Base-by-base conservation (phyloP, 2,329 filamentous ascomycete species). In the Penicillium crustosum region DNA sequence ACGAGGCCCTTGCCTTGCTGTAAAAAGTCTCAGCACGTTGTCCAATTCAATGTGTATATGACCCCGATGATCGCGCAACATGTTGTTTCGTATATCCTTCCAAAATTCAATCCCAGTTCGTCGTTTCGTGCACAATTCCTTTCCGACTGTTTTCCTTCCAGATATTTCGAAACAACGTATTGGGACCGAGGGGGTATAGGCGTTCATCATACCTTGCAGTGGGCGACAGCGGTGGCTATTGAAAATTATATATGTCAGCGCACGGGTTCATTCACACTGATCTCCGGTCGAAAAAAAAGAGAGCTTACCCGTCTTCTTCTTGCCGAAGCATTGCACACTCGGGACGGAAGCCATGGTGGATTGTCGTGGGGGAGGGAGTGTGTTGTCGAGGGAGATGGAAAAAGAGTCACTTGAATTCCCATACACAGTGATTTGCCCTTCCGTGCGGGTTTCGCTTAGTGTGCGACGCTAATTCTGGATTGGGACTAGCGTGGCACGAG, bases 311-410 rank as follows among this genome's bases (percentile, higher is more conserved):
- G 87, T 92, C 86, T 90, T 91, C 87, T 93, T 93, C 89, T 97
- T 97, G 89, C 93, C 93, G 90, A 97, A 97, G 90, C 92, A 96
- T 87, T 96, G 92, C 76, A 92, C 89, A 81, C 86, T 89, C 83
- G 90, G 88, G 73, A 85, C 83, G 75, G 87, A 83, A 81, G 89
- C 88, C 87, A 91, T 91, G 81, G 77, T 90, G 83, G 64, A 66
- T 72, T 73, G 73, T 74, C 72, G 72, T 71, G 69, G 64, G 68
- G 67, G 67, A 66, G 70, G 67, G 70, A 70, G 72, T 72, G 73
- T 74, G 71, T 74, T 70, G 73, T 72, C 66, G 72, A 67, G 64
- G 67, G 70, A 69, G 71, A 71, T 70, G 72, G 64, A 64, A 60
- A 68, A 66, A 62, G 65, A 57, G 65, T 63, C 59, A 56, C 55